Evolutionary conservation across 805 yeast species (phyloP), one percentile per base, ranked within the genome.

Genomic region (Ogataea nakhonphanomensis): DNA sequence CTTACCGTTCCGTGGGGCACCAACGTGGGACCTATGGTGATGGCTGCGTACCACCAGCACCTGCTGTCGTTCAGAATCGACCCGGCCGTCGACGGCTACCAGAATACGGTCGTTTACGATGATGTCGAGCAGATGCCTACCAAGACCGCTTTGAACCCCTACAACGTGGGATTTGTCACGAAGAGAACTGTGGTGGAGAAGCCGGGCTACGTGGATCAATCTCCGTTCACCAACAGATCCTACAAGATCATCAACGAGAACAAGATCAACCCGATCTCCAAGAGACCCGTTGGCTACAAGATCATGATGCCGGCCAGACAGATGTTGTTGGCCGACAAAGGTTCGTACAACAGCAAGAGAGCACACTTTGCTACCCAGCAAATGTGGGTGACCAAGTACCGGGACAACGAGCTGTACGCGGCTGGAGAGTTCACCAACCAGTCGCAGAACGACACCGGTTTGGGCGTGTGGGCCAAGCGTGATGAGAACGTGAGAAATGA

Each of bases 381-480:
- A 61, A 64, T 84, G 50, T 84, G 91, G 91, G 90, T 83, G 51
- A 82, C 91, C 46, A 84, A 84, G 62, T 81, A 83, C 65, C 67
- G 69, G 46, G 93, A 85, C 57, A 71, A 81, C 57, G 77, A 83
- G 64, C 61, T 82, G 54, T 84, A 71, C 51, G 88, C 90, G 34
- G 89, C 90, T 41, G 95, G 95, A 61, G 91, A 83, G 60, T 84
- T 84, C 70, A 84, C 95, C 47, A 85, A 84, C 65, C 95, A 84
- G 67, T 82, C 91, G 11, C 73, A 74, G 39, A 55, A 30, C 5
- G 93, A 84, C 60, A 76, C 84, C n/a, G 95, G 93, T 57, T 58
- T 85, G 32, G 80, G 76, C 22, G 69, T 59, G 34, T 85, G 89
- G 84, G 85, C 86, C 29, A 71, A 80, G 56, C 81, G 84, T 50